Conservation (phyloP, 495 filamentous ascomycete genomes). For the Daldinia decipiens region DNA sequence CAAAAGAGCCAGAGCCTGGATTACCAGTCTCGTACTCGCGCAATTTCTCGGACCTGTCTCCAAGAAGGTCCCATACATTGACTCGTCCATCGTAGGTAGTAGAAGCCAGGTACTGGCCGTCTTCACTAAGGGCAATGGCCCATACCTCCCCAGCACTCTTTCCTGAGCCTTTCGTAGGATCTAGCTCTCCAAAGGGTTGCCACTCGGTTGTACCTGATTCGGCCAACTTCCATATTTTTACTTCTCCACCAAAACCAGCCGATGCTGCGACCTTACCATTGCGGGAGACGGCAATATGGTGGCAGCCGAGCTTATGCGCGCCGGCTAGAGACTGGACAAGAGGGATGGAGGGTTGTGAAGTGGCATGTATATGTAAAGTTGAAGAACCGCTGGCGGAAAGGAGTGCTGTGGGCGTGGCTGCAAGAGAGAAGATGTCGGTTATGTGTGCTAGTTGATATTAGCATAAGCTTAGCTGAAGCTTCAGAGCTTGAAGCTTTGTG, state of each 20-base stretch:
- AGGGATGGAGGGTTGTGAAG: slow-evolving; percentile 72
- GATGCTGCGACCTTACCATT: slow-evolving; percentile 78
- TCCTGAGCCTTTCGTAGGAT: slow-evolving; percentile 46
- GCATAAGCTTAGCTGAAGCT: slow-evolving; percentile 1
- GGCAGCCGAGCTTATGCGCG: slow-evolving; percentile 86
- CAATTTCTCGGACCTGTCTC: slow-evolving; percentile 64
- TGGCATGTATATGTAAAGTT: slow-evolving; percentile 79
- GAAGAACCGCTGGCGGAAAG: slow-evolving; percentile 87
- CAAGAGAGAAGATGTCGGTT: slow-evolving; percentile 89
- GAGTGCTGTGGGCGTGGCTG: slow-evolving; percentile 77
- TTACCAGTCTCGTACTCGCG: slow-evolving; percentile 89
- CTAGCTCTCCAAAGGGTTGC: slow-evolving; percentile 53
- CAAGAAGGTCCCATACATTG: slow-evolving; percentile 82
- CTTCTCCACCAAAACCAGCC: slow-evolving; percentile 86
- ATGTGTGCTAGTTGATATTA: slow-evolving; percentile 71
- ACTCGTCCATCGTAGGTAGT: slow-evolving; percentile 86
- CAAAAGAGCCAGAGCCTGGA: slow-evolving; percentile 71
- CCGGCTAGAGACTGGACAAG: slow-evolving; percentile 77
- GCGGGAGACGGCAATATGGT: slow-evolving; percentile 79
- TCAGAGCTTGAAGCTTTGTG: slow-evolving; percentile 5
- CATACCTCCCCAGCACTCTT: slow-evolving; percentile 74
- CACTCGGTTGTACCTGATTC: slow-evolving; percentile 59
- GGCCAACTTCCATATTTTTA: slow-evolving; percentile 76
- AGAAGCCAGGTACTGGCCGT: slow-evolving; percentile 83
- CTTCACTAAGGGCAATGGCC: slow-evolving; percentile 84